phyloP scores from a whole-genome alignment of 352 stramenopile genomes.

The Globisporangium okanoganense region DNA sequence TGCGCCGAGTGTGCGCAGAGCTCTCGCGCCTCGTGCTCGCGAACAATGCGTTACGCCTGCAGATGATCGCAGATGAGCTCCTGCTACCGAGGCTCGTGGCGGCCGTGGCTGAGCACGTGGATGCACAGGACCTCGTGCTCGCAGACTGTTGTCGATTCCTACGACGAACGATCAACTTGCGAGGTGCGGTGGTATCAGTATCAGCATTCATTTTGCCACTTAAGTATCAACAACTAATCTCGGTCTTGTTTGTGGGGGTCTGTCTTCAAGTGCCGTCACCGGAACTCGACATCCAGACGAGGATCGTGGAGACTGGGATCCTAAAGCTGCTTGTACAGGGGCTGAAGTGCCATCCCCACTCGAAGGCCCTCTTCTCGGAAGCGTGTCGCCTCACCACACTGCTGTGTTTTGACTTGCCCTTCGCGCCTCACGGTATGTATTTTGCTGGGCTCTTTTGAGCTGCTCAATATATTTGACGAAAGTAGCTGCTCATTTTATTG shows the following conservation, averaged over 20 bases:
- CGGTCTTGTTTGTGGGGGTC: background rate
- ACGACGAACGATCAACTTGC: constrained; percentile 39
- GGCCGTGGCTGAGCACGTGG: constrained; percentile 26
- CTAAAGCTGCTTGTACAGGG: constrained; percentile 29
- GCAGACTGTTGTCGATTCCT: constrained; percentile 43
- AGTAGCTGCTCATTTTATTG: background rate
- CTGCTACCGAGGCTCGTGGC: constrained; percentile 29
- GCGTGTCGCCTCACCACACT: constrained; percentile 33
- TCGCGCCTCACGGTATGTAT: constrained; percentile 36
- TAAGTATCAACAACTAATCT: background rate
- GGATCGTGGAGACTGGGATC: constrained; percentile 39
- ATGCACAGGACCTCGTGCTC: constrained; percentile 30
- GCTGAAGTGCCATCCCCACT: constrained; percentile 21
- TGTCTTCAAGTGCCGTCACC: constrained; percentile 29
- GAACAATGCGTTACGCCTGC: constrained; percentile 17
- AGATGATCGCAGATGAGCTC: constrained; percentile 29
- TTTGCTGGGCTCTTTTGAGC: background rate
- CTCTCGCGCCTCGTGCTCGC: constrained; percentile 44
- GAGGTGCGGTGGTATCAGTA: constrained; percentile 23
- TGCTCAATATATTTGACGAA: background rate
- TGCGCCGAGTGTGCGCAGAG: constrained; percentile 54
- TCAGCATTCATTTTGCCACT: background rate
- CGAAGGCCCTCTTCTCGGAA: constrained; percentile 29
- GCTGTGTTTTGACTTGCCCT: constrained; percentile 51
- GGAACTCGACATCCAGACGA: constrained; percentile 54